A percentile compares a stretch with the other conserved stretches of the same genome.
phyloP scores from a whole-genome alignment of 345 rosid species.

The Brassica carinata region DNA sequence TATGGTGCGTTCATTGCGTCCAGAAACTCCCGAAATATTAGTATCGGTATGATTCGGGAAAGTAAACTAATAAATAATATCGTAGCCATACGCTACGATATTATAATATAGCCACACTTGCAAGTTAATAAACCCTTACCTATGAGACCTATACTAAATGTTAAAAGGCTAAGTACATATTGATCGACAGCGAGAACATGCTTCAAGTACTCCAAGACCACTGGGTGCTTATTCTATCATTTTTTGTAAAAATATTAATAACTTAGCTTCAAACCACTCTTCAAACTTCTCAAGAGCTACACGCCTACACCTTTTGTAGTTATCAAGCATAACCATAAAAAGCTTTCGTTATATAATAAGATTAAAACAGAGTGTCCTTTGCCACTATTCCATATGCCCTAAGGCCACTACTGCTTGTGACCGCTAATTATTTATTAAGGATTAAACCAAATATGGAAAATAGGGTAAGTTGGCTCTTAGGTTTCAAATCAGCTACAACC shows the following conservation, averaged over 20 bases:
- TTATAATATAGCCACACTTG: constrained; percentile 28
- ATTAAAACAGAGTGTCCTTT: constrained; percentile 30
- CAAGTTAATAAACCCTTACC: constrained; percentile 29
- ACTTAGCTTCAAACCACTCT: constrained; percentile 21
- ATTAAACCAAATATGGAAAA: constrained; percentile 37
- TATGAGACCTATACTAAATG: constrained; percentile 22
- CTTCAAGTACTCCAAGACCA: constrained; percentile 41
- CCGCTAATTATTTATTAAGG: constrained; percentile 34
- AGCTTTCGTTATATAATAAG: constrained; percentile 7
- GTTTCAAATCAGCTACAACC: constrained; percentile 37
- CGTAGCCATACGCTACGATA: constrained; percentile 11
- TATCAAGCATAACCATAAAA: constrained; percentile 16
- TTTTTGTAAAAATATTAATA: neutral
- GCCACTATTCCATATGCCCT: constrained; percentile 36
- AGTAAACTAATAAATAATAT: neutral
- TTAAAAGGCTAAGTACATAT: constrained; percentile 18
- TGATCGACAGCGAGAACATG: constrained; percentile 36
- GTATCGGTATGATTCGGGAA: neutral
- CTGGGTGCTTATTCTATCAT: constrained; percentile 32
- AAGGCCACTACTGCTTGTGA: constrained; percentile 34
- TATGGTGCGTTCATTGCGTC: neutral
- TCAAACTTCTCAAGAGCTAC: constrained; percentile 36
- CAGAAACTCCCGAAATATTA: neutral
- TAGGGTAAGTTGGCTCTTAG: constrained; percentile 40
- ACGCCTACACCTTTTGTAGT: constrained; percentile 8